Percentiles rank a stretch among this genome's conserved stretches.
Conservation (phyloP, 257 asterid species). For the Pogostemon cablin region DNA sequence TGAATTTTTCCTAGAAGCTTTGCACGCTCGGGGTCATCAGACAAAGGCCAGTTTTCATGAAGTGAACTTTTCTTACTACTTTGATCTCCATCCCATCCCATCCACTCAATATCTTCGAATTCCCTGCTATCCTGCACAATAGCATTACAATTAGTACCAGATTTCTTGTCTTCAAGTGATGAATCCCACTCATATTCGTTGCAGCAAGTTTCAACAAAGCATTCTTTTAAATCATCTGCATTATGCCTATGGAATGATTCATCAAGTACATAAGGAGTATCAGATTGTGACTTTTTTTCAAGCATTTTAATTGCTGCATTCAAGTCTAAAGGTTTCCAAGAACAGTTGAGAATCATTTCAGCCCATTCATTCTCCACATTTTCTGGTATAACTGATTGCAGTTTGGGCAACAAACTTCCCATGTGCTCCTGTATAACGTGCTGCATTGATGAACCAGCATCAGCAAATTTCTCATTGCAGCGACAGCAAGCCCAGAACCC, state of each 20-base stretch:
- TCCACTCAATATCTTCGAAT: constrained; percentile 71
- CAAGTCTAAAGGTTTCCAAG: constrained; percentile 80
- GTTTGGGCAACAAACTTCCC: constrained; percentile 59
- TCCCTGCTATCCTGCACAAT: constrained; percentile 46
- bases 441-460: constrained; percentile 52
- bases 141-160: constrained; percentile 45
- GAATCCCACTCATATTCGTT: constrained; percentile 57
- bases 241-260: constrained; percentile 44
- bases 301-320: constrained; percentile 55
- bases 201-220: constrained; percentile 60
- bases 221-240: constrained; percentile 54
- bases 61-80: constrained; percentile 46
- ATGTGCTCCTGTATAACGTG: constrained; percentile 69
- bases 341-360: constrained; percentile 73
- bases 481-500: constrained; percentile 69
- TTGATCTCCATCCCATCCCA: constrained; percentile 70
- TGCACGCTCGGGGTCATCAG: constrained; percentile 78
- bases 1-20: constrained; percentile 77
- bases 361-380: constrained; percentile 75
- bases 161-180: constrained; percentile 50
- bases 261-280: constrained; percentile 45
- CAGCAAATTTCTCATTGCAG: constrained; percentile 59
- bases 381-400: constrained; percentile 71
- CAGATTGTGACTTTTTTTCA: constrained; percentile 50
- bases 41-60: constrained; percentile 65